A percentile compares a stretch with the other conserved stretches of the same genome.
phyloP scores from a whole-genome alignment of 148 eudicot species.

The Fagopyrum tataricum region DNA sequence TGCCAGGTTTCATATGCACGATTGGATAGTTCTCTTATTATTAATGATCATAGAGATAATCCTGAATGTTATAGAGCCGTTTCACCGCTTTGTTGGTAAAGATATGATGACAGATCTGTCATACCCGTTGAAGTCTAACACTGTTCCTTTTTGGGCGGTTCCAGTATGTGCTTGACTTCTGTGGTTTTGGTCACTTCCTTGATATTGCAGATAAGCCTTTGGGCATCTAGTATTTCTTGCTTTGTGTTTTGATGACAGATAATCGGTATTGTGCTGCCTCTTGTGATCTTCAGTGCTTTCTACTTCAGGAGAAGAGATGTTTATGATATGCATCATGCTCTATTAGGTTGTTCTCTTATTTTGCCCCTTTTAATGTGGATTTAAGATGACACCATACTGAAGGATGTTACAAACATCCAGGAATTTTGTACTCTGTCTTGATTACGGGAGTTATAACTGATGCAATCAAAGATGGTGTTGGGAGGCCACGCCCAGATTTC shows the following conservation, averaged over 20 bases:
- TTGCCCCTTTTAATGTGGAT: neutral
- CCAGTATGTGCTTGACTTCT: conserved; percentile 22
- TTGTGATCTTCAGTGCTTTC: conserved; percentile 20
- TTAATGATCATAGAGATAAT: conserved; percentile 17
- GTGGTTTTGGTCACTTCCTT: neutral
- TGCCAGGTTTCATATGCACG: conserved; percentile 26
- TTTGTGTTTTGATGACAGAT: conserved; percentile 18
- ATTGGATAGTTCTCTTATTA: conserved; percentile 33
- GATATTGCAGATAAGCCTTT: neutral
- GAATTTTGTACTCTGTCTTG: conserved; percentile 33
- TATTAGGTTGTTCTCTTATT: conserved; percentile 20
- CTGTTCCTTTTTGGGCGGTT: conserved; percentile 34
- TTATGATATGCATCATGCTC: conserved; percentile 41
- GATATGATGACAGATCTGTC: conserved; percentile 30
- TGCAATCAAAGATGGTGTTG: conserved; percentile 47
- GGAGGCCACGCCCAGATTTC: conserved; percentile 42
- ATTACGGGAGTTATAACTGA: conserved; percentile 41
- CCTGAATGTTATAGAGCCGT: conserved; percentile 28
- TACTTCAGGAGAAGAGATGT: conserved; percentile 32
- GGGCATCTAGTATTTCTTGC: conserved; percentile 2
- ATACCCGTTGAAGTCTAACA: conserved; percentile 28
- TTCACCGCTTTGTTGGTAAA: conserved; percentile 30
- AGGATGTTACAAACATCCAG: conserved; percentile 16
- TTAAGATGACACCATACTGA: neutral
- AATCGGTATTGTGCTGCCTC: conserved; percentile 27